These are phyloP conservation scores for Erucastrum elatum DNA, from an alignment of 345 rosid genomes.

Conservation along the genomic window DNA sequence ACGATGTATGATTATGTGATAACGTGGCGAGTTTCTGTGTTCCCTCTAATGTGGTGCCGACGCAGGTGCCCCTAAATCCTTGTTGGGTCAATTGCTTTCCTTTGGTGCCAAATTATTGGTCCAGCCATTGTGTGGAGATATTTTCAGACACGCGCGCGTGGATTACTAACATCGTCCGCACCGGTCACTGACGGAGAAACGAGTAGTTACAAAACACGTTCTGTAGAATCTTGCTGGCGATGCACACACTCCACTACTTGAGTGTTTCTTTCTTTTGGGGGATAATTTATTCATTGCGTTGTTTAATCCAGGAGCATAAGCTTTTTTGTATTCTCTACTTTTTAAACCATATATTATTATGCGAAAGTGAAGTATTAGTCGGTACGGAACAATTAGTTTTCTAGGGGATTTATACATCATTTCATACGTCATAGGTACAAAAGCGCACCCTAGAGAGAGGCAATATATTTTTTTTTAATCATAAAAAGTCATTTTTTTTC, in stretches of 20 bases:
- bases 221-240: slow-evolving; percentile 26
- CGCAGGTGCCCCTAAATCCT: slow-evolving; percentile 1
- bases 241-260: slow-evolving; percentile 22
- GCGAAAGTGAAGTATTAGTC: neutral
- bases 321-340: neutral
- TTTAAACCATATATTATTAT: neutral
- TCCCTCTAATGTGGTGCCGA: neutral
- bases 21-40: slow-evolving; percentile 17
- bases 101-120: slow-evolving; percentile 19
- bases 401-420: neutral
- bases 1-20: neutral
- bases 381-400: neutral
- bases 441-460: neutral
- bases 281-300: slow-evolving; percentile 1
- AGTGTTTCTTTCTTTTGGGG: neutral
- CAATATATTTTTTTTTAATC: neutral
- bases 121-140: neutral
- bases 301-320: neutral
- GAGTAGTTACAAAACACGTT: slow-evolving; percentile 11
- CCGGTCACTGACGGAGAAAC: neutral
- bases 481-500: neutral
- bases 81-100: slow-evolving; percentile 3
- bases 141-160: slow-evolving; percentile 19
- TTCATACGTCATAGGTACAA: neutral
- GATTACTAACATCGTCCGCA: slow-evolving; percentile 14